phyloP scores from a whole-genome alignment of 2,329 filamentous ascomycete genomes.

The Thermomyces lanuginosus region DNA sequence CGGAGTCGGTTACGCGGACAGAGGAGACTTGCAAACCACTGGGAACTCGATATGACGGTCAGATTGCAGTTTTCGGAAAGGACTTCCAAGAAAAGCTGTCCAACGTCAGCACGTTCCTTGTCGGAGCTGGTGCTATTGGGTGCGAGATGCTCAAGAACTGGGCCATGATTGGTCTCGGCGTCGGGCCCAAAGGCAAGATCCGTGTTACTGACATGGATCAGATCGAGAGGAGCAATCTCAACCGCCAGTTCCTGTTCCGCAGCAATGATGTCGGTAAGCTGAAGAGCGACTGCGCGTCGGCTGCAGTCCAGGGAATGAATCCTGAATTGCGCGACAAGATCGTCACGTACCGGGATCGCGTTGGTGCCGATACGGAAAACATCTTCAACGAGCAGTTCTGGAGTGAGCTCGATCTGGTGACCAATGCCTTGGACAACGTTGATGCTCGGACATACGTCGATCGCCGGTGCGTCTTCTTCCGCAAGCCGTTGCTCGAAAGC shows the following conservation, averaged over 20 bases:
- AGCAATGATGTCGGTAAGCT: conserved; percentile 83
- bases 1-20: conserved; percentile 54
- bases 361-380: conserved; percentile 80
- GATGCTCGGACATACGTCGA: conserved; percentile 95
- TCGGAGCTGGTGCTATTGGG: conserved; percentile 90
- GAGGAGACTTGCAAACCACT: conserved; percentile 77
- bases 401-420: conserved; percentile 73
- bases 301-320: conserved; percentile 89
- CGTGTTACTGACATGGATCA: conserved; percentile 94
- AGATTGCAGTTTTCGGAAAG: conserved; percentile 87
- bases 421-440: conserved; percentile 93
- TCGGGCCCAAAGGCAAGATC: conserved; percentile 75
- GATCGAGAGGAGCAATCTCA: conserved; percentile 97
- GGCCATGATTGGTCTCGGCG: conserved; percentile 93
- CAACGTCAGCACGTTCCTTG: conserved; percentile 82
- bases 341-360: conserved; percentile 68
- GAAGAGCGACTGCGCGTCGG: conserved; percentile 89
- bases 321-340: conserved; percentile 81
- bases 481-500: conserved; percentile 87
- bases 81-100: conserved; percentile 89
- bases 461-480: conserved; percentile 93
- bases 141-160: conserved; percentile 99
- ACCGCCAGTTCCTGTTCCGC: conserved; percentile 91
- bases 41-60: conserved; percentile 81
- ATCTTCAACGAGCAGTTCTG: conserved; percentile 93